phyloP scores from a whole-genome alignment of 768 basidiomycete genomes.

The Hebeloma cylindrosporum region DNA sequence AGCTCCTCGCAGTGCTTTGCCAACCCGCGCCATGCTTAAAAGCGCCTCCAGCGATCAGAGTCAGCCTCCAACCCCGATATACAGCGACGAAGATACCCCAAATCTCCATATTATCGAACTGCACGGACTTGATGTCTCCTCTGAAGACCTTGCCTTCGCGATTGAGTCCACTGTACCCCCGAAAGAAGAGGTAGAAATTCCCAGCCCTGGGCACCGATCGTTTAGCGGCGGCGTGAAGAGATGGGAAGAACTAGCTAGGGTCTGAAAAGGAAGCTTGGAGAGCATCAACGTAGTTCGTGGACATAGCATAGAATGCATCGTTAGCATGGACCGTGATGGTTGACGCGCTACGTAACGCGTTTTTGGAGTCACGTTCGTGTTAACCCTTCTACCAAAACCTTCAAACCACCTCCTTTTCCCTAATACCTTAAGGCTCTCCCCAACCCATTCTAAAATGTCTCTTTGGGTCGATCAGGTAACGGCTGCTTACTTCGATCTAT shows the following conservation, averaged over 20 bases:
- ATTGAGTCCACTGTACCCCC: slow-evolving; percentile 47
- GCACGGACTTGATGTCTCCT: slow-evolving; percentile 69
- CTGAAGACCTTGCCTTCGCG: slow-evolving; percentile 54
- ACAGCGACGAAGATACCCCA: slow-evolving; percentile 45
- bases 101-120: slow-evolving; percentile 59
- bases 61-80: slow-evolving; percentile 27
- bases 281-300: slow-evolving; percentile 63
- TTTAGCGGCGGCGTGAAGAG: slow-evolving; percentile 39
- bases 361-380: slow-evolving; percentile 13
- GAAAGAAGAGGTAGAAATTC: slow-evolving; percentile 23
- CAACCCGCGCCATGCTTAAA: slow-evolving; percentile 74
- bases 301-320: slow-evolving; percentile 69
- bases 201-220: slow-evolving; percentile 19
- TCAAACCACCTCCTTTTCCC: neutral
- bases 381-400: neutral
- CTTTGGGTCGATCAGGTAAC: slow-evolving; percentile 68
- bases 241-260: slow-evolving; percentile 69
- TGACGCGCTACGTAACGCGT: slow-evolving; percentile 24
- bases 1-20: slow-evolving; percentile 65
- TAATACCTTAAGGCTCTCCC: neutral
- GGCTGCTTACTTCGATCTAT: slow-evolving; percentile 5
- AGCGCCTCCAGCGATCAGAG: slow-evolving; percentile 34
- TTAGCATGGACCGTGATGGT: slow-evolving; percentile 79
- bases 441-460: slow-evolving; percentile 45
- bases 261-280: slow-evolving; percentile 79